Base-by-base conservation (phyloP, 2,329 filamentous ascomycete genomes). In the Pseudocercospora crystallina region DNA sequence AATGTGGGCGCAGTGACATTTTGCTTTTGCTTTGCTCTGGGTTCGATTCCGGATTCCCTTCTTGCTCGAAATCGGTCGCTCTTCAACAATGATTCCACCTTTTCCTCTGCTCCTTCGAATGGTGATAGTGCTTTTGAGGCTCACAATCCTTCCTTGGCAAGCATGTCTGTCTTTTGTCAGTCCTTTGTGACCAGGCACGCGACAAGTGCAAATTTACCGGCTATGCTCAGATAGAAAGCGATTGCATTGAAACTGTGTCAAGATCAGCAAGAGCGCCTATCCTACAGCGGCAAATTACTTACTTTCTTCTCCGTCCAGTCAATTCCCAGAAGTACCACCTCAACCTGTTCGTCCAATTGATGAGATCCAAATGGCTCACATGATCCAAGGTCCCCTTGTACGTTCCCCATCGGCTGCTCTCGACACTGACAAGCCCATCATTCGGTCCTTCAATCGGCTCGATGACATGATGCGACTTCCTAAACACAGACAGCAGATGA, bases 321-420 rank as follows among this genome's bases (percentile, higher is more conserved):
- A 84, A 61, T 51, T 77, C 72, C 64, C 79, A 81, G 42, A 81
- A 72, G 50, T 80, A 73, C 78, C 79, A 82, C 58, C 82, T 78
- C 33, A 84, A 60, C 29, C 81, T 71, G 56, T 84, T 85, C 26
- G 80, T 82, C 82, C 82, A 85, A 59, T 85, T 85, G 66, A 85
- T 85, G 54, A 85, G 63, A 59, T 85, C 82, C 40, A 85, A 65
- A 69, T 85, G 82, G 64, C 78, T 83, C 51, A 84, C 82, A 3
- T 79, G 79, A n/a, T 82, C 71, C 43, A 85, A 62, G 1, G 82
- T 85, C 26, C 82, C 82, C 63, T 83, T 81, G 59, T 85, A 85
- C 8, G 74, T 73, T 31, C 82, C 82, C 82, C 82, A 85, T 53
- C 71, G 73, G 59, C 79, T 80, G 53, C 80, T 84, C 3, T 72